phyloP scores from a whole-genome alignment of 805 yeast species.

The Candida tibetensis region DNA sequence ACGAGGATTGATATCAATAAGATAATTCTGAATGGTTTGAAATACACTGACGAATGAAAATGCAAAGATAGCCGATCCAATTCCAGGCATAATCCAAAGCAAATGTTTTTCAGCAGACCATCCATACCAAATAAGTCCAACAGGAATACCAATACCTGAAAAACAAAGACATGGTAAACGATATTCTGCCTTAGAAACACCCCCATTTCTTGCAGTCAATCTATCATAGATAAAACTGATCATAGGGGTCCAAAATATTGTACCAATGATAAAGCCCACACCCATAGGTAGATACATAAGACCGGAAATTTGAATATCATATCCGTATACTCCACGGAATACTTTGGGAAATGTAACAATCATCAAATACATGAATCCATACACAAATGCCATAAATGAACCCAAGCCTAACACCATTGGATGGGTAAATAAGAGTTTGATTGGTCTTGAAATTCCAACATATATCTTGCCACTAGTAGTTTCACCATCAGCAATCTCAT shows the following conservation, averaged over 20 bases:
- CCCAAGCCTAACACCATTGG: slow-evolving; percentile 42
- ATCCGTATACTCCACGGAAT: slow-evolving; percentile 30
- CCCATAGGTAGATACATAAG: slow-evolving; percentile 42
- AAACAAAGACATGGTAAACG: slow-evolving; percentile 36
- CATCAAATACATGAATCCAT: slow-evolving; percentile 43
- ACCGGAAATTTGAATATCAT: slow-evolving; percentile 29
- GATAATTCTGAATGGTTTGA: slow-evolving; percentile 36
- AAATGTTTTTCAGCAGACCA: slow-evolving; percentile 37
- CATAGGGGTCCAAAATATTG: slow-evolving; percentile 27
- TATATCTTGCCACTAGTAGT: slow-evolving; percentile 20
- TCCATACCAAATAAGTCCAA: slow-evolving; percentile 40
- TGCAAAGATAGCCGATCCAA: slow-evolving; percentile 37
- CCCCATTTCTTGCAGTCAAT: slow-evolving; percentile 26
- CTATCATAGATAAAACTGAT: slow-evolving; percentile 24
- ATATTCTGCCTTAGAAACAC: slow-evolving; percentile 36
- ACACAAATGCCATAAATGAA: slow-evolving; percentile 40
- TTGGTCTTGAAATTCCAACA: slow-evolving; percentile 29
- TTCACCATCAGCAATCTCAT: slow-evolving; percentile 33
- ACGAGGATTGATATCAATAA: slow-evolving; percentile 38
- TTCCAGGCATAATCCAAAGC: slow-evolving; percentile 39
- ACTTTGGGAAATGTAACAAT: slow-evolving; percentile 38
- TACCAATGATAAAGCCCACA: slow-evolving; percentile 33
- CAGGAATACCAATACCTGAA: slow-evolving; percentile 31
- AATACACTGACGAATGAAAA: slow-evolving; percentile 37
- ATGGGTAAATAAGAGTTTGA: slow-evolving; percentile 31